These are phyloP conservation scores for Rhododendron molle DNA, from an alignment of 148 eudicot genomes.

Conservation along the genomic window DNA sequence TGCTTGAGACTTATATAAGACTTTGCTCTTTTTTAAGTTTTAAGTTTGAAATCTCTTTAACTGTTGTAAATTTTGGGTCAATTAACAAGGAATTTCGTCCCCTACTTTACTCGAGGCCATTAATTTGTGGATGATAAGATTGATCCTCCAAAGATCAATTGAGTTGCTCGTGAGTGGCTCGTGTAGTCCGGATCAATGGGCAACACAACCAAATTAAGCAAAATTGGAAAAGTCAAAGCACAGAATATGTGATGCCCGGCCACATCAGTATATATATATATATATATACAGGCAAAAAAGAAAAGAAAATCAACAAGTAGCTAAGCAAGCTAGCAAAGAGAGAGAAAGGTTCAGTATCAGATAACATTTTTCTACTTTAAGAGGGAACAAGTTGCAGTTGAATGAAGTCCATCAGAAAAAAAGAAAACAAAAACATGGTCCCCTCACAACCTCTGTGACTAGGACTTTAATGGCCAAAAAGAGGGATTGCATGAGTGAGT, in stretches of 20 bases:
- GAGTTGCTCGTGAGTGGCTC: no score
- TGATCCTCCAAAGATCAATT: neutral
- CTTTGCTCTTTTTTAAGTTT: no score
- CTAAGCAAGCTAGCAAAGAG: neutral
- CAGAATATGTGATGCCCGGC: neutral
- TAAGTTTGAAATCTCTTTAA: no score
- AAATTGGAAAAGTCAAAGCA: neutral
- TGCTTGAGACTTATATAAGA: no score
- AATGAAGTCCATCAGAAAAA: no score
- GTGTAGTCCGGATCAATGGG: no score
- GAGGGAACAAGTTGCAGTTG: slow-evolving; percentile 1
- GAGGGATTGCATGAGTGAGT: neutral
- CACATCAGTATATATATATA: neutral
- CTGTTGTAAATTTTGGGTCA: no score
- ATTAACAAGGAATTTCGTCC: neutral
- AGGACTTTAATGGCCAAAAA: neutral
- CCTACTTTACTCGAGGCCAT: neutral
- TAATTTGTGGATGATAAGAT: no score
- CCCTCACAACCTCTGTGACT: slow-evolving; percentile 4
- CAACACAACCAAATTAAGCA: no score
- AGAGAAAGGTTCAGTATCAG: neutral
- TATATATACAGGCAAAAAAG: neutral
- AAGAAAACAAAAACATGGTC: neutral
- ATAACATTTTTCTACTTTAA: neutral
- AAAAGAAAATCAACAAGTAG: neutral